Conservation (phyloP, 2,329 filamentous ascomycete species). For the Alternaria rosae region DNA sequence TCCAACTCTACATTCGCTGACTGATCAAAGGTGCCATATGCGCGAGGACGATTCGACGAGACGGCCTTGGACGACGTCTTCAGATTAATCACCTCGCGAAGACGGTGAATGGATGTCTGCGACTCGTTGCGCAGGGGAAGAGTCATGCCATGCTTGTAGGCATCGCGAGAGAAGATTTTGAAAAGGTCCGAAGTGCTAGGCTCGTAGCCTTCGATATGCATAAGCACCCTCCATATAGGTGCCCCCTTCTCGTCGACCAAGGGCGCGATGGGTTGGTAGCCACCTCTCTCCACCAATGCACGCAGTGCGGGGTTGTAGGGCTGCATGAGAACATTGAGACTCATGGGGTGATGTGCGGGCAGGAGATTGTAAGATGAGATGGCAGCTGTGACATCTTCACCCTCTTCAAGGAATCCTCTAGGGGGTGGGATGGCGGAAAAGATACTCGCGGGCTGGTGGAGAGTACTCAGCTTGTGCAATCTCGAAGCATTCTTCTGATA, state of each 20-base stretch:
- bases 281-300: slow-evolving; percentile 37
- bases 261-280: slow-evolving; percentile 43
- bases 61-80: slow-evolving; percentile 25
- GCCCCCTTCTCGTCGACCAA: slow-evolving; percentile 19
- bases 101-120: slow-evolving; percentile 27
- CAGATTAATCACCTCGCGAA: slow-evolving; percentile 42
- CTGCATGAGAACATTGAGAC: slow-evolving; percentile 41
- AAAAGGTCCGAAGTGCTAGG: slow-evolving; percentile 38
- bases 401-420: slow-evolving; percentile 54
- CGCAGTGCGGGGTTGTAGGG: slow-evolving; percentile 54
- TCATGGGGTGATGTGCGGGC: slow-evolving; percentile 30
- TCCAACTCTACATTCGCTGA: not conserved
- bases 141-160: slow-evolving; percentile 43
- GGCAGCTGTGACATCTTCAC: slow-evolving; percentile 55
- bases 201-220: slow-evolving; percentile 48
- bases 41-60: slow-evolving; percentile 29
- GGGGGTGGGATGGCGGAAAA: slow-evolving; percentile 54
- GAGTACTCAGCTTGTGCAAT: slow-evolving; percentile 59
- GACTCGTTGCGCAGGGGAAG: slow-evolving; percentile 32
- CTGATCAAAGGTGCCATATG: slow-evolving; percentile 17
- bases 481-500: slow-evolving; percentile 66
- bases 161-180: slow-evolving; percentile 39
- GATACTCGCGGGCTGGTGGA: slow-evolving; percentile 53
- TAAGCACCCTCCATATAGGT: slow-evolving; percentile 40
- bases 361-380: slow-evolving; percentile 59